These are phyloP conservation scores for Parascedosporium putredinis DNA, from an alignment of 2,329 filamentous ascomycete genomes.

Conservation along the genomic window DNA sequence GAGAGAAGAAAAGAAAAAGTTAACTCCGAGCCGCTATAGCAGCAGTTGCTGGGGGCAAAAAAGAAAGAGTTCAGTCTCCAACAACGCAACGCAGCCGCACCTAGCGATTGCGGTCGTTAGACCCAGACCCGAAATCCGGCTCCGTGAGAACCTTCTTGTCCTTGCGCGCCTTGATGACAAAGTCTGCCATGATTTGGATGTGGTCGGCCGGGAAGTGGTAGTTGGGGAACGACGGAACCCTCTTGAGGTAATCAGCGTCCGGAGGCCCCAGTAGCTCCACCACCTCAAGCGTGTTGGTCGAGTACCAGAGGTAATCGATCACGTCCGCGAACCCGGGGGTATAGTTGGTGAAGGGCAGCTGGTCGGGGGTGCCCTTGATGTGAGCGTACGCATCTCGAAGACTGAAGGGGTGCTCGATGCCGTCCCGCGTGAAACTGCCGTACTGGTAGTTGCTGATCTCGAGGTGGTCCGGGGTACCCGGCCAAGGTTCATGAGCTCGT, in stretches of 20 bases:
- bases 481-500: conserved; percentile 78
- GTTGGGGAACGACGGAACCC: conserved; percentile 84
- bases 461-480: conserved; percentile 66
- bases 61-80: neutral
- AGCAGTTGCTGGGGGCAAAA: no score
- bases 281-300: conserved; percentile 78
- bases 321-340: conserved; percentile 86
- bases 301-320: conserved; percentile 97
- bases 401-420: conserved; percentile 90
- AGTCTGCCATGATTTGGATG: conserved; percentile 79
- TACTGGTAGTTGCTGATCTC: conserved; percentile 78
- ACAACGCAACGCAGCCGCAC: neutral
- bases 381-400: conserved; percentile 81
- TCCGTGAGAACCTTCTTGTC: conserved; percentile 61
- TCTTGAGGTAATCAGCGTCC: conserved; percentile 73
- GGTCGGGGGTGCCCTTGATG: conserved; percentile 70
- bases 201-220: conserved; percentile 93
- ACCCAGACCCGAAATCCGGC: conserved; percentile 43
- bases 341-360: conserved; percentile 92
- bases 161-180: conserved; percentile 79
- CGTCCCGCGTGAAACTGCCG: conserved; percentile 83
- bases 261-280: conserved; percentile 77
- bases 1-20: neutral
- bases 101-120: neutral
- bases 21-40: neutral